Conservation (phyloP, 345 rosid genomes). For the Anacardium occidentale region DNA sequence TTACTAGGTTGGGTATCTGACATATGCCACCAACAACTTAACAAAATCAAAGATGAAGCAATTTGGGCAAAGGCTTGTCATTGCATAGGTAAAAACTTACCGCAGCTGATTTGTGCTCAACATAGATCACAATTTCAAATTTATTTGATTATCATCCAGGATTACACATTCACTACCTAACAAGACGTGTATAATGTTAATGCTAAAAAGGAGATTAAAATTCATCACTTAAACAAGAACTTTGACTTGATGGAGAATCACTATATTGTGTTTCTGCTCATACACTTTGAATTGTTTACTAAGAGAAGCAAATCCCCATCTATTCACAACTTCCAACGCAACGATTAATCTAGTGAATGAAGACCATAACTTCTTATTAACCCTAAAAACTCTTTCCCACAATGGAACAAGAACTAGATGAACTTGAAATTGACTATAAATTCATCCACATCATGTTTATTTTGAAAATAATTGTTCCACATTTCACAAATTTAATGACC, state of each 20-base stretch:
- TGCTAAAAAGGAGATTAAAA: neutral
- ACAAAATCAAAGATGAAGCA: neutral
- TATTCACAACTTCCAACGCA: neutral
- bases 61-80: neutral
- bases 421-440: neutral
- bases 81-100: neutral
- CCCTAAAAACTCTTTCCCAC: no score
- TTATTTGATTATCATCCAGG: neutral
- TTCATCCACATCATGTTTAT: neutral
- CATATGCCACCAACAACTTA: neutral
- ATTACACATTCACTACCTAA: neutral
- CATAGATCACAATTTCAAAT: neutral
- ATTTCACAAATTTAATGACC: neutral
- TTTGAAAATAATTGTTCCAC: conserved; percentile 1
- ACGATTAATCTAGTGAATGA: neutral
- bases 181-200: neutral
- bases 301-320: no score
- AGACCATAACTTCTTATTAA: no score
- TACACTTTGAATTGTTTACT: no score
- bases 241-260: no score
- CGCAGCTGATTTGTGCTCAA: neutral
- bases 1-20: no score
- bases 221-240: neutral
- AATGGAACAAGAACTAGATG: neutral
- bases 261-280: no score